Conservation (phyloP, 371 early-diverging fungal species). For the Mortierella sp. region DNA sequence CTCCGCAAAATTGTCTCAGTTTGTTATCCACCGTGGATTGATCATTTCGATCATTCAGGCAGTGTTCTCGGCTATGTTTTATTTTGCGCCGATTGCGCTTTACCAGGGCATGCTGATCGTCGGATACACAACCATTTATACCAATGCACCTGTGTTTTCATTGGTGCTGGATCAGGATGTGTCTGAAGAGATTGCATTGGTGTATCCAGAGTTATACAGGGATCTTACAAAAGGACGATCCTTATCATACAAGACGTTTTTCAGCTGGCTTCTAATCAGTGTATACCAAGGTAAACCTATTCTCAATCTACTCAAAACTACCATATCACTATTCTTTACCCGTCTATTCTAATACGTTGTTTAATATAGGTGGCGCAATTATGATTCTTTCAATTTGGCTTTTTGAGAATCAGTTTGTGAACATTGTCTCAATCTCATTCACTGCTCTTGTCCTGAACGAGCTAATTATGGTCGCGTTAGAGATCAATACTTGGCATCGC, state of each 20-base stretch:
- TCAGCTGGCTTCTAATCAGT: conserved; percentile 94
- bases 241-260: conserved; percentile 93
- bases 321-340: neutral
- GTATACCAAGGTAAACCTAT: conserved; percentile 90
- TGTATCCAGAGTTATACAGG: conserved; percentile 98
- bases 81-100: conserved; percentile 98
- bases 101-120: conserved; percentile 85
- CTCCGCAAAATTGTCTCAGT: conserved; percentile 96
- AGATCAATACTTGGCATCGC: conserved; percentile 93
- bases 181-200: conserved; percentile 88
- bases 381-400: conserved; percentile 96
- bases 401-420: conserved; percentile 96
- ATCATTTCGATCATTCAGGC: conserved; percentile 99
- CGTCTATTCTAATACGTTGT: neutral
- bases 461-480: conserved; percentile 97
- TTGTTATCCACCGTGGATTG: conserved; percentile 99
- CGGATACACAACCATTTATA: conserved; percentile 96
- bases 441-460: conserved; percentile 98
- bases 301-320: too few relatives aligned
- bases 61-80: conserved; percentile 98
- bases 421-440: conserved; percentile 97
- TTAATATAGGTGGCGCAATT: conserved; percentile 82
- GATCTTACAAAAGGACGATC: conserved; percentile 96
- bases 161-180: conserved; percentile 95
- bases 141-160: conserved; percentile 98